Conservation (phyloP, 495 filamentous ascomycete genomes). For the Hyaloscypha hepaticicola region DNA sequence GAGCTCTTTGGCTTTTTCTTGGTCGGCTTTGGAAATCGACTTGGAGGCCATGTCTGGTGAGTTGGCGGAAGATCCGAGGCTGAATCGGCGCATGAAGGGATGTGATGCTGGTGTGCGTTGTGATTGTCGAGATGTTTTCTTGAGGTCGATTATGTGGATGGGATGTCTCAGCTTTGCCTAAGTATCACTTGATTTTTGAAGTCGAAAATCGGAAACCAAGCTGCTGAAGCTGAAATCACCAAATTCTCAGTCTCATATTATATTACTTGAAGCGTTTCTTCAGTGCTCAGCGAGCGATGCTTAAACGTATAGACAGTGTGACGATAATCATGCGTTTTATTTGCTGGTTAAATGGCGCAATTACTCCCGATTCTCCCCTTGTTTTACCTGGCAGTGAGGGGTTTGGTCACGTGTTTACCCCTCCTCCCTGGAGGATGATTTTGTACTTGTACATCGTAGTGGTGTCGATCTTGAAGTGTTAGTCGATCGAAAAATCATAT, state of each 20-base stretch:
- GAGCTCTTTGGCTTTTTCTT: neutral
- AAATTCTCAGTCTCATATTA: no score
- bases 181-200: neutral
- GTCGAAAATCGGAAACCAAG: neutral
- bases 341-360: neutral
- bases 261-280: no score
- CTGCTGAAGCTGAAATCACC: no score
- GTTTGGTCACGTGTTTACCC: neutral
- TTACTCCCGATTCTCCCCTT: neutral
- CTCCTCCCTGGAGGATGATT: no score
- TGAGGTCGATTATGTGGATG: neutral
- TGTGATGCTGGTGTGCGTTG: neutral
- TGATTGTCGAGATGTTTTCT: neutral
- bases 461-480: no score
- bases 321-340: neutral
- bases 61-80: neutral
- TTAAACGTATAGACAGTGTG: neutral
- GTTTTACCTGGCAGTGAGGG: neutral
- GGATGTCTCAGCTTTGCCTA: neutral
- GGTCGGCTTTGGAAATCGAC: neutral
- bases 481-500: no score
- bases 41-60: neutral
- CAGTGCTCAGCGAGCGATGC: neutral
- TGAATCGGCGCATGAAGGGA: constrained; percentile 3
- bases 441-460: no score